Conservation (phyloP, 2,329 filamentous ascomycete species). For the Lecanoromycetidae sp. region DNA sequence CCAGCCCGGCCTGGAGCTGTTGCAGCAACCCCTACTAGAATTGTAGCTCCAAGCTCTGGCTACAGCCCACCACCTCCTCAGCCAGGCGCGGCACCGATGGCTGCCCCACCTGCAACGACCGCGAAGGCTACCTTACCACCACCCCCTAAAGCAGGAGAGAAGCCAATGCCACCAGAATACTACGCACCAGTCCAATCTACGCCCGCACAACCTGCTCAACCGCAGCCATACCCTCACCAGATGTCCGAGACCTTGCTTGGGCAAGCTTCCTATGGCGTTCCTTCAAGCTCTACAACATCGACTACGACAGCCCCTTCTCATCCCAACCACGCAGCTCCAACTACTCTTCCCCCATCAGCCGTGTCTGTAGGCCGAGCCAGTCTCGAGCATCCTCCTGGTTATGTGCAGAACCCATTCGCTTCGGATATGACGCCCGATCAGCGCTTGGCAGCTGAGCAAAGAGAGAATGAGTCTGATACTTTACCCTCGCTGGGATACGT, state of each 20-base stretch:
- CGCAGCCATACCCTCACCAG: conserved; percentile 21
- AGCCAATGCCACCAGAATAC: conserved; percentile 27
- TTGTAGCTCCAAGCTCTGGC: conserved; percentile 18
- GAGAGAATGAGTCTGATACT: conserved; percentile 3
- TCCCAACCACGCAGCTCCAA: background rate
- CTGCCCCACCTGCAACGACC: conserved; percentile 23
- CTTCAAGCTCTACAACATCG: conserved; percentile 17
- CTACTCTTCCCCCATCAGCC: background rate
- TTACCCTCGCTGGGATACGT: background rate
- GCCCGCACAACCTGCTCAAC: conserved; percentile 29
- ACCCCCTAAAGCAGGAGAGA: conserved; percentile 19
- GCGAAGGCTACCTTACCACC: conserved; percentile 21
- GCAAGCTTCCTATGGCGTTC: conserved; percentile 21
- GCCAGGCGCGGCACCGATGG: conserved; percentile 31
- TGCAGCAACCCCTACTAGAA: conserved; percentile 12
- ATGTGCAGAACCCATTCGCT: conserved; percentile 36
- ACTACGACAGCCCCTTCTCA: conserved; percentile 11
- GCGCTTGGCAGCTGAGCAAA: conserved; percentile 9
- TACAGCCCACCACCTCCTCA: conserved; percentile 29
- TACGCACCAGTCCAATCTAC: conserved; percentile 27
- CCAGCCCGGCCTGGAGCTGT: conserved; percentile 25
- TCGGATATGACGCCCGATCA: conserved; percentile 28
- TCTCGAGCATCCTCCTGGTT: conserved; percentile 35
- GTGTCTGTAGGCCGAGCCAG: background rate
- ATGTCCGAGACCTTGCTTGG: conserved; percentile 2